Conservation (phyloP, 192 early-diverging fungal species). For the Mortierella hygrophila region DNA sequence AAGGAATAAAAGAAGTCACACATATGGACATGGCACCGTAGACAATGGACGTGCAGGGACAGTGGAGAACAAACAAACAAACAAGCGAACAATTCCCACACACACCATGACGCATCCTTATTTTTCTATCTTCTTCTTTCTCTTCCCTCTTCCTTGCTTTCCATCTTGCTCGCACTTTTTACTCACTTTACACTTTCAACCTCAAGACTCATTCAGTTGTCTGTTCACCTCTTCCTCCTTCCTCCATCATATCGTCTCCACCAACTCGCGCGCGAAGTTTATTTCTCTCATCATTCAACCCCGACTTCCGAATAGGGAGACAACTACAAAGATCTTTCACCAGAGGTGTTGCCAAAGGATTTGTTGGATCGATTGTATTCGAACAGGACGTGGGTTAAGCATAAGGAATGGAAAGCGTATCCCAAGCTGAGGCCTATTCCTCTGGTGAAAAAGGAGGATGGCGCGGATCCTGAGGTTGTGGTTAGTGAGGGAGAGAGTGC, state of each 20-base stretch:
- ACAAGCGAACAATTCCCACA: too few relatives aligned
- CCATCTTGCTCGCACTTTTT: too few relatives aligned
- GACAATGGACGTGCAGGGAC: too few relatives aligned
- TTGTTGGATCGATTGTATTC: constrained; percentile 61
- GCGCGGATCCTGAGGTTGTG: not conserved
- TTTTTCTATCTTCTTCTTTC: too few relatives aligned
- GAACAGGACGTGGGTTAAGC: constrained; percentile 62
- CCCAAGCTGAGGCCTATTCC: constrained; percentile 61
- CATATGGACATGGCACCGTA: too few relatives aligned
- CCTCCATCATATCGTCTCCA: constrained; percentile 66
- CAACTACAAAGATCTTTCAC: constrained; percentile 71
- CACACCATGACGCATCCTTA: too few relatives aligned
- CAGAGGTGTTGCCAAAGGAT: constrained; percentile 50
- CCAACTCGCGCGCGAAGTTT: constrained; percentile 58
- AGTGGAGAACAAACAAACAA: too few relatives aligned
- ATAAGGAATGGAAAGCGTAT: constrained; percentile 72
- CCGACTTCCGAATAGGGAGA: constrained; percentile 56
- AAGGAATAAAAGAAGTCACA: too few relatives aligned
- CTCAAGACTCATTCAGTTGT: too few relatives aligned
- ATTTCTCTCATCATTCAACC: constrained; percentile 59
- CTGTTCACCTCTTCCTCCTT: too few relatives aligned
- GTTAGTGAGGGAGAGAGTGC: not conserved
- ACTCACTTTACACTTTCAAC: too few relatives aligned
- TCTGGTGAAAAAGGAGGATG: not conserved
- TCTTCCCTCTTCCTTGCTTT: too few relatives aligned